Conservation (phyloP, 345 rosid species). For the Nephelium lappaceum region DNA sequence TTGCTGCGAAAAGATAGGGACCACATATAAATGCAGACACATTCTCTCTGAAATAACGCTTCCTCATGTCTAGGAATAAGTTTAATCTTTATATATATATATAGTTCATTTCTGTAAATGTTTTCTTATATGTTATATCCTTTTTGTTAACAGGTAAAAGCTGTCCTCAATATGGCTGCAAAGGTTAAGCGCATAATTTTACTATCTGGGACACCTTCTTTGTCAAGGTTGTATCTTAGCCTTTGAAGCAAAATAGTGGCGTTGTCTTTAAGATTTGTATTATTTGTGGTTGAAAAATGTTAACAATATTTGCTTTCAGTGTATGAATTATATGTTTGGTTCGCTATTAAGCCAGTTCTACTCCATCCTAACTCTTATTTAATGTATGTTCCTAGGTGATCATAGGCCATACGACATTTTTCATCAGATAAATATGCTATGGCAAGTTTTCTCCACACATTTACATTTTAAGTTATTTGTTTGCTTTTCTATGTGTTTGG, state of each 20-base stretch:
- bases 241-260: constrained; percentile 19
- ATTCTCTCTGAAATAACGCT: background rate
- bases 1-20: background rate
- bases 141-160: constrained; percentile 56
- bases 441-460: constrained; percentile 57
- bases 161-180: constrained; percentile 80
- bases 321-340: background rate
- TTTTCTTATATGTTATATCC: constrained; percentile 2
- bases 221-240: constrained; percentile 78
- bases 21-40: background rate
- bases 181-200: constrained; percentile 76
- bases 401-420: constrained; percentile 95
- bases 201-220: constrained; percentile 95
- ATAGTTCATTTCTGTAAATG: background rate
- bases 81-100: too few species aligned
- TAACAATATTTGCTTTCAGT: background rate
- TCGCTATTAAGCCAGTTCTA: constrained; percentile 16
- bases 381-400: constrained; percentile 55
- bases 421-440: constrained; percentile 91
- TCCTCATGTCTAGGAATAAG: too few species aligned
- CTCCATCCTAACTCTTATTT: constrained; percentile 38
- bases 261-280: constrained; percentile 19
- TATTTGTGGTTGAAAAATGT: constrained; percentile 7
- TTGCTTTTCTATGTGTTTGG: constrained; percentile 24
- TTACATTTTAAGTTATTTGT: background rate